These are phyloP conservation scores for Pelagophyceae sp. DNA, from an alignment of 352 stramenopile genomes.

Conservation along the genomic window DNA sequence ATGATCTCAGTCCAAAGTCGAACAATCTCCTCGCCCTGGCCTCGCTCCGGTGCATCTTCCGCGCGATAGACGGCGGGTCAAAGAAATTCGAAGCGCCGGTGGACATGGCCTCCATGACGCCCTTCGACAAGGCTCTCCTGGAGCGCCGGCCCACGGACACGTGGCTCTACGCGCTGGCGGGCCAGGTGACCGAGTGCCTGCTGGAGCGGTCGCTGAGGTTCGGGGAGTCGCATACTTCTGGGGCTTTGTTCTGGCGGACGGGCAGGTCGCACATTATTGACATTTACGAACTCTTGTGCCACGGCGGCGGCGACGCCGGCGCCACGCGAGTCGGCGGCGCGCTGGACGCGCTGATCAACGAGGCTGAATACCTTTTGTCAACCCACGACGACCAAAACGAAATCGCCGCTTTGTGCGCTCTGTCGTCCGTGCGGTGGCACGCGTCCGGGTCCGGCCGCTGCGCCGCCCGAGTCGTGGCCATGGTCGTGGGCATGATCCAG, in stretches of 20 bases:
- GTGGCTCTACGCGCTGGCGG: not conserved
- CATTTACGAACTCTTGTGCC: not conserved
- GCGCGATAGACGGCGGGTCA: not conserved
- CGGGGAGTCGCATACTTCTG: not conserved
- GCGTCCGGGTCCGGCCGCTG: not conserved
- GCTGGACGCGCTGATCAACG: not conserved
- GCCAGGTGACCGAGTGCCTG: not conserved
- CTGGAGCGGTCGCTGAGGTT: not conserved
- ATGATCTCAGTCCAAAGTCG: not conserved
- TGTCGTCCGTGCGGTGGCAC: not conserved
- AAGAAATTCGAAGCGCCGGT: not conserved
- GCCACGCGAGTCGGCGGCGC: not conserved
- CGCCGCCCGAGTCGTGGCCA: not conserved
- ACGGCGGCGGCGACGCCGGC: not conserved
- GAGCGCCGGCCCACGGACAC: too few species aligned
- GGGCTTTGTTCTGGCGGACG: not conserved
- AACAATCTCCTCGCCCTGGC: not conserved
- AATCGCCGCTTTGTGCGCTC: not conserved
- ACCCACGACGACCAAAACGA: not conserved
- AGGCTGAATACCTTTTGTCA: not conserved
- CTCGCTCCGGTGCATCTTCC: not conserved
- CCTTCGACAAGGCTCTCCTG: too few species aligned
- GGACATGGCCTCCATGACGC: not conserved
- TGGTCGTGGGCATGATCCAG: not conserved
- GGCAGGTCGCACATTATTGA: not conserved